Evolutionary conservation across 805 yeast genomes (phyloP).

Genomic region (Jamesozyma jinghongensis): DNA sequence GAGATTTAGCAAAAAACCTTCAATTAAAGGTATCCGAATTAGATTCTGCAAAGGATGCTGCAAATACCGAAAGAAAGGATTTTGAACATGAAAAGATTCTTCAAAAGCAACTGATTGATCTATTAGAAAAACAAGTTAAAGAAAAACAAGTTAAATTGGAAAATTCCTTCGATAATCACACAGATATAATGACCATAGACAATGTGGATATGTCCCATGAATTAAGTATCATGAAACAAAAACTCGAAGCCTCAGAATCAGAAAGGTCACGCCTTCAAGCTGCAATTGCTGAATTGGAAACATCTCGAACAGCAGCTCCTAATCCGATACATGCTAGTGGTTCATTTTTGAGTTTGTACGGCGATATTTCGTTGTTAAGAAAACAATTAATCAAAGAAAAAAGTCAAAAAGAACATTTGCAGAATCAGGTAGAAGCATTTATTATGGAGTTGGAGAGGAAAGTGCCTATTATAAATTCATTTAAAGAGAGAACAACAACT

Average conservation of each 20-base stretch:
- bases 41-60: constrained; percentile 39
- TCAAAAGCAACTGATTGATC: constrained; percentile 39
- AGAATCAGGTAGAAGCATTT: constrained; percentile 57
- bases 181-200: constrained; percentile 15
- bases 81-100: constrained; percentile 48
- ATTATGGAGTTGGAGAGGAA: constrained; percentile 66
- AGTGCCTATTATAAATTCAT: constrained; percentile 64
- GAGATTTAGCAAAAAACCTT: constrained; percentile 31
- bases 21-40: constrained; percentile 38
- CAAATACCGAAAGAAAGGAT: constrained; percentile 37
- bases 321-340: not conserved
- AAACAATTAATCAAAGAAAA: constrained; percentile 59
- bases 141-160: constrained; percentile 21
- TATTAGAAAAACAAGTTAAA: constrained; percentile 33
- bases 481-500: constrained; percentile 45
- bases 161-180: constrained; percentile 8
- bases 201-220: constrained; percentile 4
- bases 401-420: constrained; percentile 57
- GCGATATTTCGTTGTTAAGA: constrained; percentile 55
- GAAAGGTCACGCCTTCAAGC: constrained; percentile 35
- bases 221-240: not conserved
- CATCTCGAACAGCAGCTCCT: not conserved
- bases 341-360: constrained; percentile 31
- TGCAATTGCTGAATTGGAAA: constrained; percentile 35
- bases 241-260: constrained; percentile 25